Conservation (phyloP, 2,329 filamentous ascomycete species). For the Setomelanomma holmii region DNA sequence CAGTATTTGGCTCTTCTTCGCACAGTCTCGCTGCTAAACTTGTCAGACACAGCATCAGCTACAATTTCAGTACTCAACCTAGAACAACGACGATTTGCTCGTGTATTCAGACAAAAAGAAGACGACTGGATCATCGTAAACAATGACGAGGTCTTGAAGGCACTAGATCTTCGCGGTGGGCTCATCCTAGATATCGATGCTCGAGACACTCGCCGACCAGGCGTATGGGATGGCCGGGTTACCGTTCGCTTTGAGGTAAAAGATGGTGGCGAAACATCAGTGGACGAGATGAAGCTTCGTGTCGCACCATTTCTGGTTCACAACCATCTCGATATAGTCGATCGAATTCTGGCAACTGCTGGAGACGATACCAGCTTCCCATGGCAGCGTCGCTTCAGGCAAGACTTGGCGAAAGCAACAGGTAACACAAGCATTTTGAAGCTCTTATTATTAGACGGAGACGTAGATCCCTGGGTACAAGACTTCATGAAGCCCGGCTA, state of each 20-base stretch:
- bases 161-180: slow-evolving; percentile 34
- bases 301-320: slow-evolving; percentile 51
- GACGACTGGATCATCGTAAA: slow-evolving; percentile 8
- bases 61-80: slow-evolving; percentile 6
- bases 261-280: slow-evolving; percentile 16
- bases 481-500: slow-evolving; percentile 52
- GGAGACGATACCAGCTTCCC: slow-evolving; percentile 9
- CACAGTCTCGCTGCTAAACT: slow-evolving; percentile 32
- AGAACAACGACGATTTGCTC: slow-evolving; percentile 7
- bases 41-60: slow-evolving; percentile 2
- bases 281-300: slow-evolving; percentile 42
- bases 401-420: slow-evolving; percentile 16
- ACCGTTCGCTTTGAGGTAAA: slow-evolving; percentile 36
- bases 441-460: slow-evolving; percentile 29
- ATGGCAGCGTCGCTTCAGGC: slow-evolving; percentile 21
- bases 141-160: slow-evolving; percentile 32
- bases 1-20: slow-evolving; percentile 42
- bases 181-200: slow-evolving; percentile 49
- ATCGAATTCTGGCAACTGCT: slow-evolving; percentile 33
- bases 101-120: slow-evolving; percentile 9
- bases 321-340: slow-evolving; percentile 44
- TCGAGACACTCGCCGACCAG: slow-evolving; percentile 28
- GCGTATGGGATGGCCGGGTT: slow-evolving; percentile 16
- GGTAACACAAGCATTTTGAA: slow-evolving; percentile 11
- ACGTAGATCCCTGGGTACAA: slow-evolving; percentile 49